Conservation (phyloP, 2,329 filamentous ascomycete genomes). For the Aspergillus japonicus region DNA sequence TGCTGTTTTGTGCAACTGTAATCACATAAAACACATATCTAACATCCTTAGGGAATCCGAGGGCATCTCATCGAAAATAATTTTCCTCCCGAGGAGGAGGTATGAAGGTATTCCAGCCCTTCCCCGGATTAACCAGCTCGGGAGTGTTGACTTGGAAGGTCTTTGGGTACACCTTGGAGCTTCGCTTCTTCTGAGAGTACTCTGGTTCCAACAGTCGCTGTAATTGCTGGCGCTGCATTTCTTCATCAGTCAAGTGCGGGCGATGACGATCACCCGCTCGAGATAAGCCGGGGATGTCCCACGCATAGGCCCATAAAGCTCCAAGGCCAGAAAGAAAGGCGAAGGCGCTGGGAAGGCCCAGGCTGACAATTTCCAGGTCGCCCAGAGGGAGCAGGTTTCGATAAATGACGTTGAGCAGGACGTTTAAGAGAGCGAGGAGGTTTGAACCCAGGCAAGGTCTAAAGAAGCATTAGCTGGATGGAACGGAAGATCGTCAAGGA, state of each 20-base stretch:
- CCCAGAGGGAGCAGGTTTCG: conserved; percentile 29
- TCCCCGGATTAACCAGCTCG: conserved; percentile 19
- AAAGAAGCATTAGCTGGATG: conserved; percentile 6
- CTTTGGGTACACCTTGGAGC: conserved; percentile 21
- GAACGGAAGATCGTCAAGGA: neutral
- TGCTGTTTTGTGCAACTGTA: neutral
- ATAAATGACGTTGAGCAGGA: conserved; percentile 34
- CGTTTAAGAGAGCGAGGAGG: conserved; percentile 34
- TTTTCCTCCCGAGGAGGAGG: neutral
- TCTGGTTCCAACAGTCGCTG: conserved; percentile 36
- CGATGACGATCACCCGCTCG: conserved; percentile 13
- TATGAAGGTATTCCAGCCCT: conserved; percentile 24
- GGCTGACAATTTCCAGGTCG: conserved; percentile 25
- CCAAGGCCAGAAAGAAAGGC: conserved; percentile 29
- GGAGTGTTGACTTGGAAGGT: conserved; percentile 31
- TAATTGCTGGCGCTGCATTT: conserved; percentile 42
- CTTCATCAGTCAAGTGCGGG: conserved; percentile 34
- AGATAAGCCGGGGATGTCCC: conserved; percentile 12
- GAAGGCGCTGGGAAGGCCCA: conserved; percentile 30
- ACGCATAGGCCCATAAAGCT: conserved; percentile 27
- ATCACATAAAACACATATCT: neutral
- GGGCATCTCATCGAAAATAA: neutral
- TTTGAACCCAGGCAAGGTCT: conserved; percentile 29
- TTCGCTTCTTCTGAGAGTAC: conserved; percentile 16
- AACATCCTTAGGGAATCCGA: neutral